Evolutionary conservation across 768 basidiomycete species (phyloP).

Genomic region (Mycena vulgaris): DNA sequence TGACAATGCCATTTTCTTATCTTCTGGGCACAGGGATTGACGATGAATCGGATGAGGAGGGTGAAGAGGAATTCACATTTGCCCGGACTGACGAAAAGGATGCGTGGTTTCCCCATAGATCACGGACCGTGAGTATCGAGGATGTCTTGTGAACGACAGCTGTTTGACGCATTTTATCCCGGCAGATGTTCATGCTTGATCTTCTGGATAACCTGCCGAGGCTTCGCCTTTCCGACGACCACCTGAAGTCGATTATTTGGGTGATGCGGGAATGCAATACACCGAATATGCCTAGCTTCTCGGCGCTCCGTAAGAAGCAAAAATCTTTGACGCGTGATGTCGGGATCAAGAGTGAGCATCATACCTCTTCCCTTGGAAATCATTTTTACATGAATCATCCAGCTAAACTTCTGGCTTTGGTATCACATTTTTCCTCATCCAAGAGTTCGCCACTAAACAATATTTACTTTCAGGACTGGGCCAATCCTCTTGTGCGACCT

Average conservation of each 20-base stretch:
- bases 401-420: constrained; percentile 33
- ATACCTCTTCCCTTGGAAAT: constrained; percentile 46
- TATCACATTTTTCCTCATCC: constrained; percentile 8
- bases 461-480: constrained; percentile 42
- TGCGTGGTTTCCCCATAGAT: constrained; percentile 7
- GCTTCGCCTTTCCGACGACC: constrained; percentile 49
- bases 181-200: constrained; percentile 44
- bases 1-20: neutral
- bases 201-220: constrained; percentile 51
- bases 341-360: constrained; percentile 30
- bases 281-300: constrained; percentile 49
- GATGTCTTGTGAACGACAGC: neutral
- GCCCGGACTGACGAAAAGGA: neutral
- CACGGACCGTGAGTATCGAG: constrained; percentile 4
- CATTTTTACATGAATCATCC: constrained; percentile 48
- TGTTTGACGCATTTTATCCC: neutral
- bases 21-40: constrained; percentile 7
- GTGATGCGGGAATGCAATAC: constrained; percentile 49
- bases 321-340: constrained; percentile 31
- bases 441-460: neutral
- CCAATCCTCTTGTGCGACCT: constrained; percentile 37
- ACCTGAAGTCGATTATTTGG: constrained; percentile 54
- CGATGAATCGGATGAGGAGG: constrained; percentile 18
- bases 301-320: constrained; percentile 45
- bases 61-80: constrained; percentile 9